Evolutionary conservation across 2,329 filamentous ascomycete species (phyloP).

Genomic region (Delphinella strobiligena): DNA sequence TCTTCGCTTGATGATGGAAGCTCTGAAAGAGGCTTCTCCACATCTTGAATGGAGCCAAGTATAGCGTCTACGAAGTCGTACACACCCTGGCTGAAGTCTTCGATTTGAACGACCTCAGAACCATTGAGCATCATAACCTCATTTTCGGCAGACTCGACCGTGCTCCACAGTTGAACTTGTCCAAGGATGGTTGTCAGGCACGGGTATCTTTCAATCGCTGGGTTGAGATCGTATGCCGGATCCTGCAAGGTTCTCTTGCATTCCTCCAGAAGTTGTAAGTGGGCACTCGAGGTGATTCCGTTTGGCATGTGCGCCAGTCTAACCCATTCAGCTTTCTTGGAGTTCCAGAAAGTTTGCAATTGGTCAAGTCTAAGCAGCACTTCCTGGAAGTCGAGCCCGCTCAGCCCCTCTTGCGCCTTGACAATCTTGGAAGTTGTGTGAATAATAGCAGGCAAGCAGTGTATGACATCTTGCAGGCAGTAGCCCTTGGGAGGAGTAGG

Average conservation of each 20-base stretch:
- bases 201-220: constrained; percentile 7
- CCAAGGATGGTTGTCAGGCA: constrained; percentile 10
- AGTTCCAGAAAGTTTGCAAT: constrained; percentile 1
- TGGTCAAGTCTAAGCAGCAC: constrained; percentile 2
- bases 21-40: constrained; percentile 43
- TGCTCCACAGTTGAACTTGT: constrained; percentile 10
- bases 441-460: constrained; percentile 61
- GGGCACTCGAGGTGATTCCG: not conserved
- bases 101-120: constrained; percentile 4
- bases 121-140: not conserved
- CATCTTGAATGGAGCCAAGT: constrained; percentile 67
- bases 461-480: constrained; percentile 15
- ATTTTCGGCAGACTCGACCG: not conserved
- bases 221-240: not conserved
- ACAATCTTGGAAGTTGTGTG: constrained; percentile 50
- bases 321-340: constrained; percentile 1
- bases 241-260: constrained; percentile 2
- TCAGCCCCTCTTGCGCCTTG: constrained; percentile 54
- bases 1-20: constrained; percentile 51
- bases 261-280: not conserved
- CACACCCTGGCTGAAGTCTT: constrained; percentile 45
- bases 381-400: constrained; percentile 23
- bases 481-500: constrained; percentile 2
- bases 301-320: constrained; percentile 2
- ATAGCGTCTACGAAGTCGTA: constrained; percentile 60